Conservation (phyloP, 2,329 filamentous ascomycete species). For the Pseudocercospora cruenta region DNA sequence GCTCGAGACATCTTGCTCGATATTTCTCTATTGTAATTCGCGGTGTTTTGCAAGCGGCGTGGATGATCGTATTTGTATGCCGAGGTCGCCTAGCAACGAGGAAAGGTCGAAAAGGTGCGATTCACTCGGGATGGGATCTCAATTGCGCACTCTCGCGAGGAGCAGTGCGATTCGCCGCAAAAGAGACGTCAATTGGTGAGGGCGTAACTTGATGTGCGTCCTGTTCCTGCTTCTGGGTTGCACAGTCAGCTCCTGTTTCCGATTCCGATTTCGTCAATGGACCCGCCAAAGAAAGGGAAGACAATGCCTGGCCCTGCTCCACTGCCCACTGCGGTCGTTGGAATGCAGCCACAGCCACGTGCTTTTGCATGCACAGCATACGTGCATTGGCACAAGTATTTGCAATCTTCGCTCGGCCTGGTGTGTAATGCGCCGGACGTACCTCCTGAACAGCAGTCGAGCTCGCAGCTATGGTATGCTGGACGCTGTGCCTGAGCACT, state of each 20-base stretch:
- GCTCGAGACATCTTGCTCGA: slow-evolving; percentile 28
- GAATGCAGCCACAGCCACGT: slow-evolving; percentile 26
- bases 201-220: not conserved
- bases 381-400: slow-evolving; percentile 17
- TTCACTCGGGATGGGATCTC: not conserved
- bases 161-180: not conserved
- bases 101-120: slow-evolving; percentile 8
- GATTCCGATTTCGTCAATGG: slow-evolving; percentile 23
- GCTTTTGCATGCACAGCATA: slow-evolving; percentile 22
- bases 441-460: not conserved
- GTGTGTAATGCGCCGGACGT: slow-evolving; percentile 1
- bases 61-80: not conserved
- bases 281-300: slow-evolving; percentile 6
- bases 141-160: not conserved
- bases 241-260: slow-evolving; percentile 24
- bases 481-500: not conserved
- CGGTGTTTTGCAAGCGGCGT: not conserved
- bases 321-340: slow-evolving; percentile 4
- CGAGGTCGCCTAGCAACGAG: slow-evolving; percentile 4
- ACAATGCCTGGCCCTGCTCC: slow-evolving; percentile 13
- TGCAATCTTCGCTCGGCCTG: slow-evolving; percentile 3
- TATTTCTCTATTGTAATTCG: slow-evolving; percentile 9
- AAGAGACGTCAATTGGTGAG: not conserved
- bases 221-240: slow-evolving; percentile 25
- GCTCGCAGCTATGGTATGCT: not conserved